Evolutionary conservation across 2,329 filamentous ascomycete species (phyloP).

Genomic region (Aspergillus bombycis): DNA sequence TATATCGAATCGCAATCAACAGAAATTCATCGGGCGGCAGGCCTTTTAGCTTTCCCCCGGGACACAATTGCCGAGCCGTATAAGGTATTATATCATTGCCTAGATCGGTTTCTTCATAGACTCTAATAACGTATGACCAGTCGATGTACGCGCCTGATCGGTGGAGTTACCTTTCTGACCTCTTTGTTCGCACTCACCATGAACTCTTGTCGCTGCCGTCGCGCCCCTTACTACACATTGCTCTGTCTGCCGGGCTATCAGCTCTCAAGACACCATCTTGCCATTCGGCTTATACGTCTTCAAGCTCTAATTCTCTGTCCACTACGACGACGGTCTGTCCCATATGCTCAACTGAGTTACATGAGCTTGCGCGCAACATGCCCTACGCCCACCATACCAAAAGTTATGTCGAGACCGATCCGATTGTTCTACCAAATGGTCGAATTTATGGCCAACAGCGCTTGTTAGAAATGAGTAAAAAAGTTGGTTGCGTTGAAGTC

Average conservation of each 20-base stretch:
- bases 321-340: slow-evolving; percentile 81
- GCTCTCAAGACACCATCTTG: slow-evolving; percentile 95
- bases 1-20: slow-evolving; percentile 69
- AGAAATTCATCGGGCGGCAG: slow-evolving; percentile 73
- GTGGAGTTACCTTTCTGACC: slow-evolving; percentile 74
- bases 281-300: slow-evolving; percentile 68
- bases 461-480: slow-evolving; percentile 75
- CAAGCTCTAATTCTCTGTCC: slow-evolving; percentile 54
- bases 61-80: slow-evolving; percentile 63
- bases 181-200: slow-evolving; percentile 87
- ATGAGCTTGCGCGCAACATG: slow-evolving; percentile 83
- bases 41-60: slow-evolving; percentile 74
- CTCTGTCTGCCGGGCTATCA: slow-evolving; percentile 85
- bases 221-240: slow-evolving; percentile 84
- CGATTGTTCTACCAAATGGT: slow-evolving; percentile 84
- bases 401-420: slow-evolving; percentile 86
- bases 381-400: slow-evolving; percentile 96
- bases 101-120: neutral
- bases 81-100: slow-evolving; percentile 48
- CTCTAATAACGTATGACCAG: slow-evolving; percentile 41
- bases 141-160: slow-evolving; percentile 73
- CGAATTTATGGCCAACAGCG: slow-evolving; percentile 79
- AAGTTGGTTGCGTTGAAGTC: slow-evolving; percentile 66
- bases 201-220: slow-evolving; percentile 79
- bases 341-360: slow-evolving; percentile 94